These are phyloP conservation scores for Skeletonema grethae DNA, from an alignment of 108 stramenopile species.

Conservation along the genomic window DNA sequence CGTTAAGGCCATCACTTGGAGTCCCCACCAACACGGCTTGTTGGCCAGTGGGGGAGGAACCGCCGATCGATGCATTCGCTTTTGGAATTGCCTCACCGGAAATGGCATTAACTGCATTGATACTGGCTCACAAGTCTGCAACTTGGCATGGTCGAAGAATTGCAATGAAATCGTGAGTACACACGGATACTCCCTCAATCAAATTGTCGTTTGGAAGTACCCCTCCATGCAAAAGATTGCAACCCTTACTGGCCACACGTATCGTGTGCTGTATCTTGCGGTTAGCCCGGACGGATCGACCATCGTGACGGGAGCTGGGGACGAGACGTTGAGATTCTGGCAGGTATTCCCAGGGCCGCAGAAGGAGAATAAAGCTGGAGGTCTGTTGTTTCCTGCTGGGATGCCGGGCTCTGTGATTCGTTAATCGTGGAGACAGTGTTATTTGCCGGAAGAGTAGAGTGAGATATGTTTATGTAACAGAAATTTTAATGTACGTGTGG, in stretches of 20 bases:
- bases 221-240: slow-evolving; percentile 96
- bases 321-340: slow-evolving; percentile 99
- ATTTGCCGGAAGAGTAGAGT: no score
- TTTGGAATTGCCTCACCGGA: slow-evolving; percentile 97
- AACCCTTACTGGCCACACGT: slow-evolving; percentile 96
- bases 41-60: slow-evolving; percentile 98
- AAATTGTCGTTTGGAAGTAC: slow-evolving; percentile 80
- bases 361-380: slow-evolving; percentile 75
- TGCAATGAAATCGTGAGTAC: slow-evolving; percentile 98
- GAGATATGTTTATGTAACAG: no score
- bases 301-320: slow-evolving; percentile 98
- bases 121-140: slow-evolving; percentile 98
- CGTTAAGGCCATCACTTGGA: slow-evolving; percentile 99
- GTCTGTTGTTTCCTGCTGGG: slow-evolving; percentile 78
- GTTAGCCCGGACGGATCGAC: slow-evolving; percentile 96
- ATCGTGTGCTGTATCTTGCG: slow-evolving; percentile 95
- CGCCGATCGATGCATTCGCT: slow-evolving; percentile 96
- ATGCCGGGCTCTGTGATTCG: slow-evolving; percentile 86
- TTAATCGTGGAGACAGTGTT: background rate
- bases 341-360: slow-evolving; percentile 96
- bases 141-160: slow-evolving; percentile 94
- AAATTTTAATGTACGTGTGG: no score
- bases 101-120: slow-evolving; percentile 85
- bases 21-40: slow-evolving; percentile 96
- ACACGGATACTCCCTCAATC: slow-evolving; percentile 97